These are phyloP conservation scores for Cordyceps farinosa DNA, from an alignment of 2,329 filamentous ascomycete species.

Conservation along the genomic window DNA sequence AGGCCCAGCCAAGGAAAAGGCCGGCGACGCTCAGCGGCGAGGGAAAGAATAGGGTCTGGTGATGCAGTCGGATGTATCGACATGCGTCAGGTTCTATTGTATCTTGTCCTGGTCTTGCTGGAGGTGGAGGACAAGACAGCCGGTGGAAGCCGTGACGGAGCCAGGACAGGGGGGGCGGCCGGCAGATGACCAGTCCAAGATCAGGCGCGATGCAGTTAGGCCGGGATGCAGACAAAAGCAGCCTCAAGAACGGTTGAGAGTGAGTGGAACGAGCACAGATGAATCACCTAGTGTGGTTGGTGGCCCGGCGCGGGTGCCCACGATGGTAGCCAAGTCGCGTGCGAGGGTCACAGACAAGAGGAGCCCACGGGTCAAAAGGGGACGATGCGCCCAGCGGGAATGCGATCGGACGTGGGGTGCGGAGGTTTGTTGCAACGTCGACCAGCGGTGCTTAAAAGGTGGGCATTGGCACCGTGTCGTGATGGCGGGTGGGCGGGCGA, in stretches of 20 bases:
- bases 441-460: conserved; percentile 41
- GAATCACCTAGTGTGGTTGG: background rate
- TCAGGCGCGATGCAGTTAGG: conserved; percentile 6
- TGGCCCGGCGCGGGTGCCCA: background rate
- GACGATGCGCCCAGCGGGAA: background rate
- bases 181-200: conserved; percentile 13
- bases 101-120: conserved; percentile 1
- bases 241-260: background rate
- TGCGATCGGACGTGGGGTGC: conserved; percentile 9
- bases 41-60: background rate
- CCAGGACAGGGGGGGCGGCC: background rate
- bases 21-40: background rate
- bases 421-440: conserved; percentile 12
- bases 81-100: conserved; percentile 1
- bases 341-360: background rate
- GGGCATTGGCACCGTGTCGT: conserved; percentile 48
- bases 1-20: background rate
- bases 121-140: background rate
- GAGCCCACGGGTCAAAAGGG: background rate
- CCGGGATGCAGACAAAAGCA: conserved; percentile 2
- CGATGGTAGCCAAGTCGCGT: background rate
- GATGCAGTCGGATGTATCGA: conserved; percentile 10
- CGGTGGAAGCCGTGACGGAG: conserved; percentile 9
- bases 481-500: background rate
- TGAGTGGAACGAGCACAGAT: background rate